Percentiles rank a stretch among this genome's conserved stretches.
Conservation (phyloP, 805 yeast genomes). For the Kodamaea neixiangensis region DNA sequence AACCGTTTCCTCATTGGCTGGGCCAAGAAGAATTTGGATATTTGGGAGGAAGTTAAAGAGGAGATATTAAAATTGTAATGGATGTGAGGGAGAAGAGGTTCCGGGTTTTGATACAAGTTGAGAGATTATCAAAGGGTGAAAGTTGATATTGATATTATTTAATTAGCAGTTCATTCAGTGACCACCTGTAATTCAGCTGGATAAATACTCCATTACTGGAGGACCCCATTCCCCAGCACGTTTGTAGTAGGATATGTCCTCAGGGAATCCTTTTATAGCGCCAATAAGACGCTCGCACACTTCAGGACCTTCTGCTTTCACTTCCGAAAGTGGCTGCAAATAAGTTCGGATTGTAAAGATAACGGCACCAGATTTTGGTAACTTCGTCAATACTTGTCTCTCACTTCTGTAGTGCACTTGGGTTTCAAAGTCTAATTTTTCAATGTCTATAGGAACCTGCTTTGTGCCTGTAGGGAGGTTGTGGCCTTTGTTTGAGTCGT, state of each 20-base stretch:
- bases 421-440: constrained; percentile 38
- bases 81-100: too few species aligned
- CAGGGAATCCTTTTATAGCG: constrained; percentile 66
- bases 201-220: constrained; percentile 42
- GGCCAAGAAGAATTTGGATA: constrained; percentile 67
- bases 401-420: constrained; percentile 46
- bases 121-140: neutral
- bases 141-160: neutral
- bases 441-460: constrained; percentile 26
- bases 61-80: constrained; percentile 31
- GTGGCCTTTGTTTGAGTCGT: constrained; percentile 43
- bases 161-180: neutral
- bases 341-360: constrained; percentile 45
- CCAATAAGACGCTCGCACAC: constrained; percentile 54
- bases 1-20: constrained; percentile 59
- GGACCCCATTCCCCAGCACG: constrained; percentile 68
- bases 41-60: constrained; percentile 64
- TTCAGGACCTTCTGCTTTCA: constrained; percentile 34
- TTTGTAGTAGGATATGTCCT: constrained; percentile 60
- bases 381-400: constrained; percentile 40
- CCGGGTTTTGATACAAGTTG: too few species aligned
- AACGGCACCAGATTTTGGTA: constrained; percentile 40
- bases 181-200: neutral
- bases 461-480: constrained; percentile 28
- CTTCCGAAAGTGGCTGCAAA: constrained; percentile 35